A percentile compares a stretch with the other conserved stretches of the same genome.
These are phyloP conservation scores for Talaromyces ruber DNA, from an alignment of 495 filamentous ascomycete species.

Conservation along the genomic window DNA sequence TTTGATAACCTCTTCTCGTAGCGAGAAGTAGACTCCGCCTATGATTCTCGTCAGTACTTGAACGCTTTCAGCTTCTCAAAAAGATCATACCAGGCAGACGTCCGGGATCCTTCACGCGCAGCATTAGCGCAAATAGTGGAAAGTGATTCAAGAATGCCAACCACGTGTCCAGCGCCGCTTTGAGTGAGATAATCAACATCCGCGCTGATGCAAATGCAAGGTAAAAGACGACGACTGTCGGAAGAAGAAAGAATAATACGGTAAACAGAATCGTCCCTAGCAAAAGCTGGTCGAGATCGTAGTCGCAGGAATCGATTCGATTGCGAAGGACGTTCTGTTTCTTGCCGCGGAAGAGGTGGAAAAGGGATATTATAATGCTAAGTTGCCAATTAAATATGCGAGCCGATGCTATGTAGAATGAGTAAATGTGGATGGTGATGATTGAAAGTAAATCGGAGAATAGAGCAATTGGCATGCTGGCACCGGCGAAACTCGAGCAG, in stretches of 20 bases:
- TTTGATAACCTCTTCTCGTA: conserved; percentile 49
- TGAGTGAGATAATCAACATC: conserved; percentile 89
- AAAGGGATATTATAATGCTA: conserved; percentile 89
- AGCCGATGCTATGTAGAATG: conserved; percentile 92
- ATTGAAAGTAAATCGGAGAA: conserved; percentile 92
- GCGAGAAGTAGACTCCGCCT: conserved; percentile 88
- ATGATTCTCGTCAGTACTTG: background rate
- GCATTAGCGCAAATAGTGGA: conserved; percentile 93
- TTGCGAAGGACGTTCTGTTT: conserved; percentile 96
- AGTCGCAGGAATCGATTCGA: conserved; percentile 97
- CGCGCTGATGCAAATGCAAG: conserved; percentile 89
- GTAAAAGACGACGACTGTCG: conserved; percentile 94
- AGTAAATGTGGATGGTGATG: conserved; percentile 92
- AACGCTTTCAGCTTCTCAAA: background rate
- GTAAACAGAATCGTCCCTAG: conserved; percentile 97
- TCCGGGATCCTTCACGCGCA: conserved; percentile 86
- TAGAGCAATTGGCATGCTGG: conserved; percentile 92
- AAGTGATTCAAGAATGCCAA: conserved; percentile 97
- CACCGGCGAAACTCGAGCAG: conserved; percentile 88
- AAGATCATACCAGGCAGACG: conserved; percentile 65
- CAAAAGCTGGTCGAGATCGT: conserved; percentile 94
- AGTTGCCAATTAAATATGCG: conserved; percentile 98
- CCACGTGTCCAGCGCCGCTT: conserved; percentile 80
- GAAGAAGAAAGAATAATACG: conserved; percentile 87
- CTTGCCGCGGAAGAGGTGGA: conserved; percentile 96